Base-by-base conservation (phyloP, 2,329 filamentous ascomycete species). In the Fusarium sp. region DNA sequence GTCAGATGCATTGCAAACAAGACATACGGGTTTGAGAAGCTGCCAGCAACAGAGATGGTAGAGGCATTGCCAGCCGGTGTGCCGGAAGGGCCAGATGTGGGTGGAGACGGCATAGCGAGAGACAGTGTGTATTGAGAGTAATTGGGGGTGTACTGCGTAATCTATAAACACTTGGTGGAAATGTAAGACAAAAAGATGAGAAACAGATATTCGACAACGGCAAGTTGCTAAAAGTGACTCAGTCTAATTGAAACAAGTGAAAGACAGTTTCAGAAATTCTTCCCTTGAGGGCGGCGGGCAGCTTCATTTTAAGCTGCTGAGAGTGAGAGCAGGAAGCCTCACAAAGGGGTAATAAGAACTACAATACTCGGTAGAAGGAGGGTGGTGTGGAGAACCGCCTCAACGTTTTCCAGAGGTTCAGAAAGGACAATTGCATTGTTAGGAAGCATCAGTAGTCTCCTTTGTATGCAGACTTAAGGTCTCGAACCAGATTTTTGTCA, bases 331-430 rank as follows among this genome's bases (percentile, higher is more conserved):
- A 40, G 9, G 8, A 30, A 50, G 13, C 44, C 45, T 33, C 44
- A 51, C 19, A 50, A 23, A 25, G 7, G 44, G 17, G 33, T 37
- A 37, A 37, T 4, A n/a, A 37, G 17, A n/a, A n/a, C 9, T 23
- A 19, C 52, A 22, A 32, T 27, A n/a, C 19, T 17, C 52, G 15
- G 25, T 27, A 15, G 25, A 20, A 40, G 40, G 27, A 45, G 32
- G 37, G 52, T 51, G 52, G 52, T 51, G 52, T 27, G 45, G 45
- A 33, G 45, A 17, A 25, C 22, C 15, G 45, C 52, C 52, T 56
- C 52, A 9, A 56, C 49, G 14, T 33, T 51, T 33, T 33, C 33
- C 17, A 56, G 25, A 32, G 33, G 52, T 2, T 8, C 14, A 40
- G n/a, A 51, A 40, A 19, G 45, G 11, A 40, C 35, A 37, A 37